phyloP scores from a whole-genome alignment of 192 early-diverging fungal species.

The Coemansia sp. region DNA sequence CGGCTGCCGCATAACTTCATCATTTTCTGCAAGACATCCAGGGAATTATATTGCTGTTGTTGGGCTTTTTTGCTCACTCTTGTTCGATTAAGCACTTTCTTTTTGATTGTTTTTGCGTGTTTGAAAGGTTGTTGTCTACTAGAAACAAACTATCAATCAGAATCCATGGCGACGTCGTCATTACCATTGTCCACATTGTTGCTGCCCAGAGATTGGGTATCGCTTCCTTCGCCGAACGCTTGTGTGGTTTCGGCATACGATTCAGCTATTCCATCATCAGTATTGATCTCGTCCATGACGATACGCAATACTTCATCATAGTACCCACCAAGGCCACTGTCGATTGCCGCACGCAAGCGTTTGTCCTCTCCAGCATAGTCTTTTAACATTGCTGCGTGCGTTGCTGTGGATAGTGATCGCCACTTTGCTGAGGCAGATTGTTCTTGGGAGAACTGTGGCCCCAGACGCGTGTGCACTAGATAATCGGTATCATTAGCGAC shows the following conservation, averaged over 20 bases:
- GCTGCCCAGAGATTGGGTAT: conserved; percentile 3
- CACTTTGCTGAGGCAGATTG: neutral
- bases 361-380: conserved; percentile 34
- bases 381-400: conserved; percentile 13
- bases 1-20: no score
- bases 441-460: conserved; percentile 18
- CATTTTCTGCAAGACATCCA: no score
- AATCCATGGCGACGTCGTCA: conserved; percentile 6
- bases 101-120: no score
- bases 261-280: neutral
- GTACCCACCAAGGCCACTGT: conserved; percentile 24
- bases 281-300: conserved; percentile 21
- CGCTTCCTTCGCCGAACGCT: neutral
- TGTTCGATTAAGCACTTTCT: no score
- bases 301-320: conserved; percentile 42
- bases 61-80: no score
- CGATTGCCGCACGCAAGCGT: conserved; percentile 25
- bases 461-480: conserved; percentile 23
- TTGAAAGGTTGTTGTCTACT: no score
- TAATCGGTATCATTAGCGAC: conserved; percentile 19
- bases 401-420: conserved; percentile 23
- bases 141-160: neutral
- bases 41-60: no score
- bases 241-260: neutral
- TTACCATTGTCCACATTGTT: conserved; percentile 21